phyloP scores from a whole-genome alignment of 140 eudicot genomes.

The Bidens hawaiensis region DNA sequence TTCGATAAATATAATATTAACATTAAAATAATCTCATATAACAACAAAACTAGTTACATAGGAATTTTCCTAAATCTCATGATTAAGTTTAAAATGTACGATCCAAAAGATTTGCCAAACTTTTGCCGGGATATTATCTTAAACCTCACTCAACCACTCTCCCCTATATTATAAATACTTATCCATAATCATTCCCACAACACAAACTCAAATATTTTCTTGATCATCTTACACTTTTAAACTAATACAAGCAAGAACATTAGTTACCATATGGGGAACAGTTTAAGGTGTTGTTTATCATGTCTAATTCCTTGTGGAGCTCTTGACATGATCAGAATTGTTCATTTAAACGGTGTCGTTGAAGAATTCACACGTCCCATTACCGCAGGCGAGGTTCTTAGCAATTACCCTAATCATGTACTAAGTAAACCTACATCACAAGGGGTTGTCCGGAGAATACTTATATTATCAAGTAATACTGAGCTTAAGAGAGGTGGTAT shows the following conservation, averaged over 20 bases:
- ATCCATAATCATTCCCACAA: too few relatives aligned
- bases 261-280: constrained; percentile 49
- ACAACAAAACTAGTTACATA: background rate
- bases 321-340: constrained; percentile 77
- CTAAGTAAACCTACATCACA: constrained; percentile 70
- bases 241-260: too few relatives aligned
- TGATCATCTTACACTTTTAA: too few relatives aligned
- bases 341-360: constrained; percentile 69
- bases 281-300: constrained; percentile 44
- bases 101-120: constrained; percentile 8
- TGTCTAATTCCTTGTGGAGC: constrained; percentile 76
- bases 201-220: too few relatives aligned
- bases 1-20: background rate
- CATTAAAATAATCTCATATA: background rate
- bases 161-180: background rate
- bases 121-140: constrained; percentile 8
- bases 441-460: constrained; percentile 50
- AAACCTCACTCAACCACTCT: constrained; percentile 6
- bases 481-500: constrained; percentile 81
- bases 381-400: constrained; percentile 77
- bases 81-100: constrained; percentile 1
- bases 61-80: background rate
- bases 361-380: constrained; percentile 68
- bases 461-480: constrained; percentile 54
- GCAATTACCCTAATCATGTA: constrained; percentile 65